phyloP scores from a whole-genome alignment of 2,329 filamentous ascomycete genomes.

The Xylaria sp. region DNA sequence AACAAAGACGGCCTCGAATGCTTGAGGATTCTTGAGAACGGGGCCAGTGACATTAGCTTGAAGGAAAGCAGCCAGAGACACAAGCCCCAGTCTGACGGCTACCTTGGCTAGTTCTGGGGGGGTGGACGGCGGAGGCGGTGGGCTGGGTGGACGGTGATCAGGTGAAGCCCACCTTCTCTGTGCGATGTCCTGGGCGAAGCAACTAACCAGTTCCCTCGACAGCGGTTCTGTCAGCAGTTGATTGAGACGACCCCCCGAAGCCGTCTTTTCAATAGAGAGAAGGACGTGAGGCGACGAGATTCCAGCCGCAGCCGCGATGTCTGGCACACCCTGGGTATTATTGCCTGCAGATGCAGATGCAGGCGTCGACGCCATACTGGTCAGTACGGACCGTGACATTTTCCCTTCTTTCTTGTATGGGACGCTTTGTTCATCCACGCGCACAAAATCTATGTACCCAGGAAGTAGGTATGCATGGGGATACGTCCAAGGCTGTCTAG shows the following conservation, averaged over 20 bases:
- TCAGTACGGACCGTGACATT: not conserved
- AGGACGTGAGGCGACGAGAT: constrained; percentile 19
- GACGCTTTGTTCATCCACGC: not conserved
- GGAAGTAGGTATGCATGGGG: no score
- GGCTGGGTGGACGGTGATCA: not conserved
- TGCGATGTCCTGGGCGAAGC: constrained; percentile 22
- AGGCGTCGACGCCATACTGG: constrained; percentile 7
- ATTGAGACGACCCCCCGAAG: constrained; percentile 18
- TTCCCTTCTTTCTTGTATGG: not conserved
- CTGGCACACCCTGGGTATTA: not conserved
- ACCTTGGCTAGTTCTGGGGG: constrained; percentile 1
- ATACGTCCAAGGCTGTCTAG: not conserved
- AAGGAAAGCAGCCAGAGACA: constrained; percentile 74
- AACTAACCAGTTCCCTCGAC: constrained; percentile 22
- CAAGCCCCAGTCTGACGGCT: constrained; percentile 62
- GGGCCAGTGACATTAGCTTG: constrained; percentile 82
- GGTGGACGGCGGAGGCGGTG: not conserved
- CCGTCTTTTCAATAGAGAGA: constrained; percentile 19
- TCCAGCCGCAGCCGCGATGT: constrained; percentile 5
- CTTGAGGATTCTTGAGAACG: constrained; percentile 58
- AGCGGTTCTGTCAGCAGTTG: constrained; percentile 13
- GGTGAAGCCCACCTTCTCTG: not conserved
- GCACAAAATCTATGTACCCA: no score
- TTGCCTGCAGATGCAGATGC: not conserved
- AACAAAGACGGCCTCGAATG: constrained; percentile 45